Base-by-base conservation (phyloP, 345 rosid species). In the Gossypium raimondii region DNA sequence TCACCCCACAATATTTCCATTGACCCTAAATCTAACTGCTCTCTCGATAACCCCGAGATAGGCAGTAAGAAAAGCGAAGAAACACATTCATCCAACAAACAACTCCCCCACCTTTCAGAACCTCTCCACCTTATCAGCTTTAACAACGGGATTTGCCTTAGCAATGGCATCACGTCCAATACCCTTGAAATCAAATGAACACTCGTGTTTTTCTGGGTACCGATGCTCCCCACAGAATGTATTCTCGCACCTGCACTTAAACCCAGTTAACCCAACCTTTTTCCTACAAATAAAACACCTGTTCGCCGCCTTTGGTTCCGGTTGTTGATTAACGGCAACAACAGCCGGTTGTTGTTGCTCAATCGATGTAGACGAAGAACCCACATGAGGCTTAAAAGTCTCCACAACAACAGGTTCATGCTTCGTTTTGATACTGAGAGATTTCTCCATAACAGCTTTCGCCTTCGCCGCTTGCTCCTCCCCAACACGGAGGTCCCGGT, bases 161-260 rank as follows among this genome's bases (percentile, higher is more conserved):
- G 92, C 92, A 77, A 90, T 90, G 0, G 88, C 88, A 0, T 85
- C 81, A 4, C 94, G 88, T 86, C 93, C 97, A 0, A 72, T 68
- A 16, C 66, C 85, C 90, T 92, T 94, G 90, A 86, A 94, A 85
- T 94, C 95, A 44, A 88, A 94, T 2, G 67, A 64, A 60, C 97
- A 92, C 4, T 81, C 84, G 10, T 92, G 97, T 43, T 81, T 86
- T 84, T 94, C 97, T 11, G 95, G 87, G 87, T 94, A 89, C 68
- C 98, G 84, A 82, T 92, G 97, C 58, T 77, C 65, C 70, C 93
- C 91, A 77, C 98, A 94, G 78, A 77, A 92, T 17, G 87, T 90
- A 45, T 80, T 80, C 56, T 90, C 97, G 43, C 97, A 94, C 90
- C 79, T 90, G 78, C 97, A 94, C 79, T 78, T 82, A 68, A 94